Percentiles rank a stretch among this genome's conserved stretches.
Conservation (phyloP, 2,329 filamentous ascomycete species). For the Diaporthe destruens region DNA sequence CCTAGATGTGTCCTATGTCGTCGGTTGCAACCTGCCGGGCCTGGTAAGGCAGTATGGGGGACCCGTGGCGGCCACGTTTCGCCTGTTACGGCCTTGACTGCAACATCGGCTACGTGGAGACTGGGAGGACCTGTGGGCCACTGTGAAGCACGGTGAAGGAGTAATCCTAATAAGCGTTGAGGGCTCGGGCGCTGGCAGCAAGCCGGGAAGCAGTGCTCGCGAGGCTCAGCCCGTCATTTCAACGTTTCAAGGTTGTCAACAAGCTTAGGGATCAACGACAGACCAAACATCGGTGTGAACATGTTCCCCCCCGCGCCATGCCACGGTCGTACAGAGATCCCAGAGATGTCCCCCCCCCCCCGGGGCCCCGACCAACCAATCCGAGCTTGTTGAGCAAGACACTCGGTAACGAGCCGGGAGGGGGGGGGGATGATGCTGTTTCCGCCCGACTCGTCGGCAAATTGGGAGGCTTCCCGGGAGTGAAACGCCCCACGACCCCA, state of each 20-base stretch:
- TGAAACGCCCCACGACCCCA: conserved; percentile 24
- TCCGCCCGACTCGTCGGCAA: conserved; percentile 9
- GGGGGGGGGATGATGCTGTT: conserved; percentile 2
- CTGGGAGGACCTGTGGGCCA: neutral
- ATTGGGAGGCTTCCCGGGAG: conserved; percentile 30
- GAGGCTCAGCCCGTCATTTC: neutral
- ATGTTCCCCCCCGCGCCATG: neutral
- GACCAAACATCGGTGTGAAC: conserved; percentile 21
- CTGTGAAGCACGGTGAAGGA: neutral
- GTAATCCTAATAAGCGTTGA: neutral
- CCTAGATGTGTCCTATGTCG: neutral
- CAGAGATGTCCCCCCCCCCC: neutral
- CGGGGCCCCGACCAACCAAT: neutral
- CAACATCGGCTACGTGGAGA: conserved; percentile 7
- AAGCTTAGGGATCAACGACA: conserved; percentile 1
- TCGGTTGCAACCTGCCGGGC: conserved; percentile 21
- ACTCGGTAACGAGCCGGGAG: conserved; percentile 24
- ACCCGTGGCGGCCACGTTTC: conserved; percentile 2
- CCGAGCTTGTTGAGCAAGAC: conserved; percentile 9
- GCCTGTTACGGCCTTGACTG: neutral
- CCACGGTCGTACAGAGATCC: conserved; percentile 22
- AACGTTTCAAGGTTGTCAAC: no score
- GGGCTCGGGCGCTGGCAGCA: neutral
- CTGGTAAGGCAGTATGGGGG: conserved; percentile 9
- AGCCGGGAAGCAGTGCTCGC: neutral